phyloP scores from a whole-genome alignment of 2,329 filamentous ascomycete species.

The Neophaeococcomyces mojaviensis region DNA sequence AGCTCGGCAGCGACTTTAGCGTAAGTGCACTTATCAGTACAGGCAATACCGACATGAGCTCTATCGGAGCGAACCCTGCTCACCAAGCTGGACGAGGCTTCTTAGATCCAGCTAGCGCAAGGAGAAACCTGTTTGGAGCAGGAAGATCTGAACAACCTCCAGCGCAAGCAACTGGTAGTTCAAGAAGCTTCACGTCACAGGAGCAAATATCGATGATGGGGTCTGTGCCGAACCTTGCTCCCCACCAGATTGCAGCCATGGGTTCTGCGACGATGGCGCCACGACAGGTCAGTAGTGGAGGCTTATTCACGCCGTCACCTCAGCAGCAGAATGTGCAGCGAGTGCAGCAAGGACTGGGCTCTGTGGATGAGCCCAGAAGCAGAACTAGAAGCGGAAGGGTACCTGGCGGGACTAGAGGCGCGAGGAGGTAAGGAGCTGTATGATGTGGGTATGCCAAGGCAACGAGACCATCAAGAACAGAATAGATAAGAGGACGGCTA shows the following conservation, averaged over 20 bases:
- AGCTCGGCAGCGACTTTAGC: conserved; percentile 3
- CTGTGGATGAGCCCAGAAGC: conserved; percentile 1
- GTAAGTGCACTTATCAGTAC: conserved; percentile 9
- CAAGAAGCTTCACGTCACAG: background rate
- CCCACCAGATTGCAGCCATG: background rate
- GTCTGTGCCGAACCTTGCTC: background rate
- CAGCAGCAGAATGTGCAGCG: conserved; percentile 7
- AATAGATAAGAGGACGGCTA: background rate
- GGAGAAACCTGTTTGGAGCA: conserved; percentile 10
- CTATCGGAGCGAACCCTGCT: background rate
- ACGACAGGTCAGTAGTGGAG: conserved; percentile 9
- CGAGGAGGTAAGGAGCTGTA: conserved; percentile 27
- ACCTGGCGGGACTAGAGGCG: background rate
- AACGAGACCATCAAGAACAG: background rate
- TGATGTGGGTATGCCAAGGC: background rate
- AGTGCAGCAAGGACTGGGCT: background rate
- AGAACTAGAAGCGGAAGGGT: conserved; percentile 14
- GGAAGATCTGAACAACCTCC: background rate
- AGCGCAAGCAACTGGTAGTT: background rate
- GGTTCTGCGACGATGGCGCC: background rate
- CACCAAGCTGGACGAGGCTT: conserved; percentile 2
- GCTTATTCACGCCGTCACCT: conserved; percentile 9
- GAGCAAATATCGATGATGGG: background rate
- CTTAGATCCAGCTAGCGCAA: conserved; percentile 10
- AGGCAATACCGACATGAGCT: conserved; percentile 28